phyloP scores from a whole-genome alignment of 73 alveolate species.

The Paramecium caudatum region DNA sequence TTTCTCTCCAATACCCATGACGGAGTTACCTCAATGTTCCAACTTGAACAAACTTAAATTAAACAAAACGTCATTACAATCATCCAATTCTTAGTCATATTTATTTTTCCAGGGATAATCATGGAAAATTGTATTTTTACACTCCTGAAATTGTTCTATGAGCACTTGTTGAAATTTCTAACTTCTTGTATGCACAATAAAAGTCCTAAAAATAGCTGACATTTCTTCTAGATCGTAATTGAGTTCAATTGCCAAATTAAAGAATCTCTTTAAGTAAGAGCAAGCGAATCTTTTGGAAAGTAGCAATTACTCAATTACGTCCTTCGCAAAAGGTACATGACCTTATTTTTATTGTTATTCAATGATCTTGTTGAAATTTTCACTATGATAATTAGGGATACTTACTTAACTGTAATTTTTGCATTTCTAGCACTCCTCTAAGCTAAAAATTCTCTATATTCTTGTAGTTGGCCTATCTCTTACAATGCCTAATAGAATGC shows the following conservation, averaged over 20 bases:
- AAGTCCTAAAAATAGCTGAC: background rate
- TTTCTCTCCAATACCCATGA: slow-evolving; percentile 2
- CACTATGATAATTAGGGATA: background rate
- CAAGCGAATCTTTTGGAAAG: slow-evolving; percentile 50
- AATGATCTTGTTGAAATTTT: slow-evolving; percentile 27
- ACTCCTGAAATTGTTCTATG: background rate
- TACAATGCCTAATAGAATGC: slow-evolving; percentile 17
- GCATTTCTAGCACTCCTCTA: background rate
- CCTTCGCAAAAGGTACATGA: background rate
- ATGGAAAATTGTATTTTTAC: slow-evolving; percentile 2
- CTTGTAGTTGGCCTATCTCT: slow-evolving; percentile 18
- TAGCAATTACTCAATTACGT: slow-evolving; percentile 13
- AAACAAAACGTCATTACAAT: background rate
- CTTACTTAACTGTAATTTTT: background rate
- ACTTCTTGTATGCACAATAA: background rate
- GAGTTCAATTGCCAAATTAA: background rate
- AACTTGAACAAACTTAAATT: background rate
- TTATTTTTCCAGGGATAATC: slow-evolving; percentile 21
- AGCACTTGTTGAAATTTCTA: background rate
- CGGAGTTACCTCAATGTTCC: slow-evolving; percentile 12
- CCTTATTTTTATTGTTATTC: slow-evolving; percentile 35
- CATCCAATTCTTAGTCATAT: slow-evolving; percentile 29
- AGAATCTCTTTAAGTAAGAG: slow-evolving; percentile 51
- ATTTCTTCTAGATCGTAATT: slow-evolving; percentile 2
- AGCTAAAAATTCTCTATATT: slow-evolving; percentile 39